Evolutionary conservation across 2,329 filamentous ascomycete genomes (phyloP), one percentile per base, ranked within the genome.

Genomic region (Sclerotinia nivalis): DNA sequence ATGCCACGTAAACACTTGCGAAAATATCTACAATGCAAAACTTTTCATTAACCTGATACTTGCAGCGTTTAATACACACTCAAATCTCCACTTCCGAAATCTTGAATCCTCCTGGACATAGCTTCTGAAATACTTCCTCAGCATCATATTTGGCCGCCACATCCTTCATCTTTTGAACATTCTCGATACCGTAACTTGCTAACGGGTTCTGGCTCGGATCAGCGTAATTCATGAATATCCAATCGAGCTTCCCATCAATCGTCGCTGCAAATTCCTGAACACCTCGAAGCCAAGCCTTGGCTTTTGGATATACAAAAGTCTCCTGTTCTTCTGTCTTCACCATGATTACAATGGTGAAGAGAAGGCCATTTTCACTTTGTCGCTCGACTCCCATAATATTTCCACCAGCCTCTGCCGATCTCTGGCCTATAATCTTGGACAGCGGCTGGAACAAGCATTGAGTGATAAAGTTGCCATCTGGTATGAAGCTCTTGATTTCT

Each of bases 51-150:
- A 12, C 43, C 10, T 45, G 43, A 45, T 45, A 45, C 43, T 45
- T 15, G 10, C 10, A 45, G 9, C 43, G 43, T 45, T 45, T 45
- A 45, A 12, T 45, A 45, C 43, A 45, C 43, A 54, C n/a, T 55
- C 52, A 55, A n/a, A 25, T 55, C 20, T 31, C n/a, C 52, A 55
- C 52, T 8, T 55, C n/a, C 28, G 55, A 59, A 34, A 59, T 59
- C 55, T 59, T 59, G 55, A 59, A 59, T 34, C 55, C 55, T 34
- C 31, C 55, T 15, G 55, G 55, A 22, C 55, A 59, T 37, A 59
- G 28, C 12, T 59, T 34, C 31, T 59, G 55, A 59, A 59, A 59
- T 18, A 59, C 55, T 34, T 37, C 28, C 10, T 22, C 31, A 10
- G 55, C 12, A 59, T 59, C 55, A 37, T 59, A 59, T 22, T 59